Base-by-base conservation (phyloP, 176 grass and related monocot species). In the Ampelocalamus luodianensis region DNA sequence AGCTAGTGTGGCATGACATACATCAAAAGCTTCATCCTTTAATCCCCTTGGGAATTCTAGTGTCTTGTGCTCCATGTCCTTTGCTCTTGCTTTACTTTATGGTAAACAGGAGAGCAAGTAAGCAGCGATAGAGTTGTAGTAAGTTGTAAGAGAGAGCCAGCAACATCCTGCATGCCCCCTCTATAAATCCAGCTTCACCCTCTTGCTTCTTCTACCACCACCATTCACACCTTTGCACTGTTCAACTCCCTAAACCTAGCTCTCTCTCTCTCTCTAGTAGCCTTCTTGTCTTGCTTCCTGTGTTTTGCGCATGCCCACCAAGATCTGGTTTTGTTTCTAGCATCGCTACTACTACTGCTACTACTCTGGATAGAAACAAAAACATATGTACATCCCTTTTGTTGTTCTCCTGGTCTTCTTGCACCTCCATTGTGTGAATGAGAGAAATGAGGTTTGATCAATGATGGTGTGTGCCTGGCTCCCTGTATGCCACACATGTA, bases 401-500 rank as follows among this genome's bases (percentile, higher is more conserved):
- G 63, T 38, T 73, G 63, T 58, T 69, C 14, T 59, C 32, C 85
- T 43, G 74, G 22, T 39, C 63, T 65, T 46, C 20, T 61, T 80
- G 48, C 43, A 66, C 54, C n/a, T n/a, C n/a, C 66, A 36, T 78
- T 79, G 46, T 58, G 43, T 78, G 62, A 24, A 61, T 16, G 72
- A 39, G 40, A 20, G 15, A 17, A 16, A 27, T 46, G 8, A 38
- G 18, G 66, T 77, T 90, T 85, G 48, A 74, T 81, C 54, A 78
- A 45, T 84, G 53, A 69, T 55, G n/a, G 70, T 77, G 84, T 85
- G 85, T 97, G 95, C 95, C 95, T 97, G 95, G 95, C 95, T 97
- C 95, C 95, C 95, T 97, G 95, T 95, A 97, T 95, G 95, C 95
- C 95, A 97, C 95, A 95, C 92, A 94, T 95, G 86, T 90, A 94